Percentiles rank a stretch among this genome's conserved stretches.
Evolutionary conservation across 2,329 filamentous ascomycete species (phyloP).

Genomic region (Aspergillus sergii): DNA sequence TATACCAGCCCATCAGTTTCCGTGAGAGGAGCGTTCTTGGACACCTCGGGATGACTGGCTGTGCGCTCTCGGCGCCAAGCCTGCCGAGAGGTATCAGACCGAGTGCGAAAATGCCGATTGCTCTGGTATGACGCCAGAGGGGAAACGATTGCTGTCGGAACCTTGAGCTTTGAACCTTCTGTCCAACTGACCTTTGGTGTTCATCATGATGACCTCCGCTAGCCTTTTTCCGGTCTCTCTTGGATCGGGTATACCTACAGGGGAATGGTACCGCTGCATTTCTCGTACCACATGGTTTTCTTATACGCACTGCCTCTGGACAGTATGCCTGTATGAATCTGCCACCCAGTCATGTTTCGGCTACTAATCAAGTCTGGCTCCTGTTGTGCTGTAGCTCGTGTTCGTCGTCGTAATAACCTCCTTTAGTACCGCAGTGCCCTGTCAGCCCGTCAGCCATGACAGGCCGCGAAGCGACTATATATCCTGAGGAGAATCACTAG

Average conservation of each 20-base stretch:
- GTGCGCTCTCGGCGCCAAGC: conserved; percentile 3
- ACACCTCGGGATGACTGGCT: background rate
- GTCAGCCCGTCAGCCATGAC: background rate
- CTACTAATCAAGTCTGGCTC: background rate
- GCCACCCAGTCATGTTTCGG: background rate
- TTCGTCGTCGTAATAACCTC: background rate
- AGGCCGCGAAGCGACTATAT: no score
- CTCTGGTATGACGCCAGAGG: background rate
- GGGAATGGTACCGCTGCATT: background rate
- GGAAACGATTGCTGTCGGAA: background rate
- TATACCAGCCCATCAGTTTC: background rate
- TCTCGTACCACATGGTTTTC: background rate
- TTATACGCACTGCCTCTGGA: background rate
- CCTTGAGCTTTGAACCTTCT: no score
- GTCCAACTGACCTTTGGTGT: background rate
- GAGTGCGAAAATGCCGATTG: background rate
- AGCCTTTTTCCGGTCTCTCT: background rate
- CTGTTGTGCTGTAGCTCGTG: background rate
- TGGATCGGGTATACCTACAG: background rate
- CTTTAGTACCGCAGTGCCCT: background rate
- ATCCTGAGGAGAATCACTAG: background rate
- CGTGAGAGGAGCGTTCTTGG: background rate
- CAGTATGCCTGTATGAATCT: background rate
- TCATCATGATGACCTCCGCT: background rate
- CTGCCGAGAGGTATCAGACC: background rate